Evolutionary conservation across 768 basidiomycete species (phyloP).

Genomic region (Leccinum rimulosum): DNA sequence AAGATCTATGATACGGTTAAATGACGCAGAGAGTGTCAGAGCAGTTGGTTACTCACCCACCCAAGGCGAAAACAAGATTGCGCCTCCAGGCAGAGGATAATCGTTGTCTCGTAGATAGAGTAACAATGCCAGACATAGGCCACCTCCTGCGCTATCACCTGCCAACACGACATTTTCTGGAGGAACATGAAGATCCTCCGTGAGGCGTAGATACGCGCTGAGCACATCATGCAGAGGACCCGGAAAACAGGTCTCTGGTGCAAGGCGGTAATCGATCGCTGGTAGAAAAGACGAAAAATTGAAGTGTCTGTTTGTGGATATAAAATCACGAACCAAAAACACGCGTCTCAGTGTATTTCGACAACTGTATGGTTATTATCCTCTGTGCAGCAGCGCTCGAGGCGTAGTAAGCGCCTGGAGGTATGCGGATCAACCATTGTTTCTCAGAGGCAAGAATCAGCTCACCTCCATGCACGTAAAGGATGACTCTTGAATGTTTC

Average conservation of each 20-base stretch:
- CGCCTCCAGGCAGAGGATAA: slow-evolving; percentile 80
- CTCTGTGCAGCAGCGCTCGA: slow-evolving; percentile 91
- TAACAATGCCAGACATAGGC: slow-evolving; percentile 75
- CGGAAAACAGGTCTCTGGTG: slow-evolving; percentile 93
- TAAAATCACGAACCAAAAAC: slow-evolving; percentile 65
- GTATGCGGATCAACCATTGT: slow-evolving; percentile 2
- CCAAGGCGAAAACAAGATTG: slow-evolving; percentile 93
- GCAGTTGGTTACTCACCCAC: slow-evolving; percentile 65
- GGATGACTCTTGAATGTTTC: slow-evolving; percentile 75
- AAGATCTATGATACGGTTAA: slow-evolving; percentile 52
- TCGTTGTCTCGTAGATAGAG: slow-evolving; percentile 94
- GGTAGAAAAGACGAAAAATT: slow-evolving; percentile 12
- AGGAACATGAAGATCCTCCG: slow-evolving; percentile 86
- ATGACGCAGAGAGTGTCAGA: slow-evolving; percentile 4
- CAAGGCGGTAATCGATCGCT: slow-evolving; percentile 94
- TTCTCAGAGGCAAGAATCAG: slow-evolving; percentile 5
- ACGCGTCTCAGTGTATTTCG: slow-evolving; percentile 84
- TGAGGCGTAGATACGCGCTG: slow-evolving; percentile 79
- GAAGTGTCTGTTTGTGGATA: too few species aligned
- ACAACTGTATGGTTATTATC: slow-evolving; percentile 84
- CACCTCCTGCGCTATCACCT: slow-evolving; percentile 95
- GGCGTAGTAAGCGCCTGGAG: slow-evolving; percentile 83
- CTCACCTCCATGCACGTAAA: slow-evolving; percentile 91
- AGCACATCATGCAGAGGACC: slow-evolving; percentile 87
- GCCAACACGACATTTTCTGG: slow-evolving; percentile 86